Evolutionary conservation across 371 early-diverging fungal genomes (phyloP).

Genomic region (Choanephora cucurbitarum): DNA sequence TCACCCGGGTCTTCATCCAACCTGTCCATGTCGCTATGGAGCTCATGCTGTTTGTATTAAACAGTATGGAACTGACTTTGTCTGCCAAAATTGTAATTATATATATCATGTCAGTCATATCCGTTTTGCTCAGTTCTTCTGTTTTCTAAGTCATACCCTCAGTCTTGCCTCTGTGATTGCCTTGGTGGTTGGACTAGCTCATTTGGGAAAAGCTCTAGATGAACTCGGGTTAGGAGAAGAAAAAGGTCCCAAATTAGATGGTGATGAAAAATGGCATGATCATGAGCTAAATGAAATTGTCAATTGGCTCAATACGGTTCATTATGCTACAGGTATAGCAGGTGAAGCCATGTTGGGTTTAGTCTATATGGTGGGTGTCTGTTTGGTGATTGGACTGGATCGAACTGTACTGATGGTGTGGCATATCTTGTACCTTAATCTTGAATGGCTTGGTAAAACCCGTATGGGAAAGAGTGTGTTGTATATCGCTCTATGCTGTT

Average conservation of each 20-base stretch:
- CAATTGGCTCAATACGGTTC: conserved; percentile 42
- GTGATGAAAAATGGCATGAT: conserved; percentile 52
- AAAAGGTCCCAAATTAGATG: conserved; percentile 41
- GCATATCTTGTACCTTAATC: conserved; percentile 28
- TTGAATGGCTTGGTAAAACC: conserved; percentile 14
- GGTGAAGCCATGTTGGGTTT: conserved; percentile 44
- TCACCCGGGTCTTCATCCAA: conserved; percentile 11
- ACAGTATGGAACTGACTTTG: conserved; percentile 8
- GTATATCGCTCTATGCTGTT: neutral
- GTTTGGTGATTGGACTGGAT: conserved; percentile 35
- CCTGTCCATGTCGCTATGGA: conserved; percentile 21
- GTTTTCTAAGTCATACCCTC: conserved; percentile 26
- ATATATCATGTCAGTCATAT: conserved; percentile 26
- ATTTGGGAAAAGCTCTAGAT: conserved; percentile 36
- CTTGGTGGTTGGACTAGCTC: conserved; percentile 36
- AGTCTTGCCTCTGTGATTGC: conserved; percentile 37
- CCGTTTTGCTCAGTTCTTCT: conserved; percentile 11
- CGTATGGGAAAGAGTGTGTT: conserved; percentile 16
- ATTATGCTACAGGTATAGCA: conserved; percentile 41
- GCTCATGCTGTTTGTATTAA: conserved; percentile 33
- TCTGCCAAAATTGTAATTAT: conserved; percentile 28
- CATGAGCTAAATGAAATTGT: conserved; percentile 41
- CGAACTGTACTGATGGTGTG: conserved; percentile 34
- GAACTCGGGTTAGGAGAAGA: conserved; percentile 40
- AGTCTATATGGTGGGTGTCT: conserved; percentile 40